Base-by-base conservation (phyloP, 768 basidiomycete species). In the Boletus pseudopeckii region DNA sequence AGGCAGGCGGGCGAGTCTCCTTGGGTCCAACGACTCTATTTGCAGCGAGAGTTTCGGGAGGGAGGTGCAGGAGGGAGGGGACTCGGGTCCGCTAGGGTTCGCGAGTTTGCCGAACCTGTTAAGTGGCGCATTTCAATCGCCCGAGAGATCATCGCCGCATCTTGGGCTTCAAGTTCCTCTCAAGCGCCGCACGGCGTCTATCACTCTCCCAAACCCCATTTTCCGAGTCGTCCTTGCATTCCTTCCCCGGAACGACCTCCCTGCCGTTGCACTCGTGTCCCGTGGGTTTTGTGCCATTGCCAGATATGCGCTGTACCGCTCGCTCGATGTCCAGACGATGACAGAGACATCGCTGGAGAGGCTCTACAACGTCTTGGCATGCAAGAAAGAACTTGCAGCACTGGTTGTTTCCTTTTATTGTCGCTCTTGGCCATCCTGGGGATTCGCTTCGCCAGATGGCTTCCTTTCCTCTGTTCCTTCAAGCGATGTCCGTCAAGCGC, bases 1-100 rank as follows among this genome's bases (percentile, higher is more conserved):
- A 17, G 68, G 68, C 30, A 57, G 70, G 44, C 64, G 70, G 3
- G 68, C 68, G 3, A 70, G 68, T 39, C 45, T 63, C 17, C 37
- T 70, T 24, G 62, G 47, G 43, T 64, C 66, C 34, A 20, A 14
- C 9, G 48, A 50, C 36, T 61, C 65, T 4, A 2, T 43, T 3
- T 53, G 50, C 42, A 56, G 45, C 24, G 61, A 58, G 14, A 48
- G 48, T 33, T 48, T 34, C 11, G 52, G 28, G 38, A 36, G 22
- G 30, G 48, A 17, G 13, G 40, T 30, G 26, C 26, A 18, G 22
- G 47, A 48, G 8, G 53, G 20, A 11, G 28, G 6, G 33, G 34
- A 45, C 30, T 26, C 18, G 30, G 45, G 22, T 7, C 52, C 59
- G 7, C 26, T 45, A 13, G 49, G 50, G n/a, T 56, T 46, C 22